Base-by-base conservation (phyloP, 2,329 filamentous ascomycete species). In the Fusarium hostae region DNA sequence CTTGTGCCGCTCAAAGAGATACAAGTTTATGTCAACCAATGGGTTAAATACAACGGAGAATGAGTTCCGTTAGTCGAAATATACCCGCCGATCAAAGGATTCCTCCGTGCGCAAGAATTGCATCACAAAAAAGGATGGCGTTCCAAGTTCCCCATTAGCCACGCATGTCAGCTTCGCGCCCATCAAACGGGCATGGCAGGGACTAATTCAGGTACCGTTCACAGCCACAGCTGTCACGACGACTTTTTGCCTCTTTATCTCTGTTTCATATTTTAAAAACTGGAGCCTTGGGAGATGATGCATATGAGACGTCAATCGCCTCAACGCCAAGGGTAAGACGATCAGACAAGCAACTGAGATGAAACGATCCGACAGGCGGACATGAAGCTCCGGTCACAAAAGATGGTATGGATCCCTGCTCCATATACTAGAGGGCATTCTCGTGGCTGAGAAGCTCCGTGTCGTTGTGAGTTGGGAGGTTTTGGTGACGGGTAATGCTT, bases 401-500 rank as follows among this genome's bases (percentile, higher is more conserved):
- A 34, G 6, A 44, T 32, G 24, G 3, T 13, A 34, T 28, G 40
- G 28, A 64, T 50, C n/a, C 24, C 16, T 22, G 43, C 20, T 6
- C 20, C 26, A 12, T 40, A 40, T 26, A 4, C 3, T 40, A 9
- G 50, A 65, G 12, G 37, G 6, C 6, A 65, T 66, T 57, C 37
- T 44, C 40, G 57, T 63, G 58, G 39, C 15, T 22, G 4, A 24
- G 35, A 48, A 10, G 34, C 6, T 58, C 34, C 43, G 43, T 32
- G 11, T 37, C 39, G 37, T 34, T 15, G 34, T 18, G 32, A 13
- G n/a, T 2, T 16, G 26, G 22, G 10, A n/a, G 16, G 22, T 13
- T 63, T 37, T 30, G 8, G 18, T 24, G n/a, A 18, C 7, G 22
- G 28, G 59, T 68, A 68, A 68, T 68, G 12, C 18, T 64, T 64